phyloP scores from a whole-genome alignment of 2,329 filamentous ascomycete genomes.

The Colletotrichum karsti region DNA sequence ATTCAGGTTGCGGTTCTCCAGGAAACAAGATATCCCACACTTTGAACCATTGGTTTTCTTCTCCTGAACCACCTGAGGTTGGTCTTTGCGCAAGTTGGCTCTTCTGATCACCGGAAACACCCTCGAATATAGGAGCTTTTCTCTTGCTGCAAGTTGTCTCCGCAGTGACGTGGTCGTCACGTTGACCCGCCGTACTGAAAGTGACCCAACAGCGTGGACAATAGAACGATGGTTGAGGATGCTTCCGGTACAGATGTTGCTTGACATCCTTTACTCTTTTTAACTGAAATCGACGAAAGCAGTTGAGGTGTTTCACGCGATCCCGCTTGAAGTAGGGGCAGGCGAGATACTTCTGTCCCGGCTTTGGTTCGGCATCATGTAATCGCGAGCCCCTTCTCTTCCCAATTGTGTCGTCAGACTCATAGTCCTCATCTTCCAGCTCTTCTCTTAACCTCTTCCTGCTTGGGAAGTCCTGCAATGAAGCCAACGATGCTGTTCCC shows the following conservation, averaged over 20 bases:
- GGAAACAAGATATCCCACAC: no score
- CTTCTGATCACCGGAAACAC: no score
- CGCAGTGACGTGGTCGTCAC: neutral
- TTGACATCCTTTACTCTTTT: constrained; percentile 38
- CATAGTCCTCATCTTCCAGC: no score
- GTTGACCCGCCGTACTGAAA: neutral
- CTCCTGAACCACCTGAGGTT: no score
- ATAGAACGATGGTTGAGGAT: neutral
- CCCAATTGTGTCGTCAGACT: neutral
- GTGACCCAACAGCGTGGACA: neutral
- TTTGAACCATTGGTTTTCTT: no score
- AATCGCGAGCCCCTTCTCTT: neutral
- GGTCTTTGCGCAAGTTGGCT: no score
- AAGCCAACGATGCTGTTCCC: no score
- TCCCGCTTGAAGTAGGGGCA: constrained; percentile 40
- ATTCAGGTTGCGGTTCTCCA: no score
- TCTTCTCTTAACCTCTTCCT: no score
- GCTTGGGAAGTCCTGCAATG: no score
- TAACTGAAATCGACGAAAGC: constrained; percentile 34
- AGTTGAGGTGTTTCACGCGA: constrained; percentile 33
- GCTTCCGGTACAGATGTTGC: constrained; percentile 36
- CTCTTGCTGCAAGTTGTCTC: no score
- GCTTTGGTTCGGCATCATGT: neutral
- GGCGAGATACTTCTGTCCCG: constrained; percentile 15
- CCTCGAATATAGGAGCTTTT: no score